These are phyloP conservation scores for Acarospora socialis DNA, from an alignment of 2,329 filamentous ascomycete species.

Conservation along the genomic window DNA sequence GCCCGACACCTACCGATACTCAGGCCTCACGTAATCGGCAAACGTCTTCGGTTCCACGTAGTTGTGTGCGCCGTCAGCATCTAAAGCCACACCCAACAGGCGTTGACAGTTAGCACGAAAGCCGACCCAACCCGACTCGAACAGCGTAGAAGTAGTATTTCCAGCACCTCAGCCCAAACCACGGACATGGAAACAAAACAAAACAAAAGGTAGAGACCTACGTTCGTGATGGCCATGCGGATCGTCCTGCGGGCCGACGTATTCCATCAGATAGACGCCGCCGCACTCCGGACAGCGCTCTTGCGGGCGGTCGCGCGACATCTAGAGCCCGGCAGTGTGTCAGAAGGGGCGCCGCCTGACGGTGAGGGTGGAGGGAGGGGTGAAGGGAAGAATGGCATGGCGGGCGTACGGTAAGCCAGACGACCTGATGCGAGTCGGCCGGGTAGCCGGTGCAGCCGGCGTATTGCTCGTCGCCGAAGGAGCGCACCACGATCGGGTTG, in stretches of 20 bases:
- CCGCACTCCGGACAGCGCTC: constrained; percentile 97
- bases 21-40: constrained; percentile 85
- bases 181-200: too few relatives aligned
- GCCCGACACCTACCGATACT: constrained; percentile 55
- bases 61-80: constrained; percentile 36
- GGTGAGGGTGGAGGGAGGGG: neutral
- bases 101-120: constrained; percentile 19
- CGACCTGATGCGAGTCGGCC: constrained; percentile 77
- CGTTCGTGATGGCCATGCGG: constrained; percentile 38
- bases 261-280: constrained; percentile 95
- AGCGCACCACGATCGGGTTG: constrained; percentile 79
- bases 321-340: constrained; percentile 32
- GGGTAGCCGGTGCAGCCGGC: constrained; percentile 90
- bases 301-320: constrained; percentile 76
- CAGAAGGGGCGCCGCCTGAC: neutral
- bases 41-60: constrained; percentile 87
- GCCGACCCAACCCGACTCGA: too few relatives aligned
- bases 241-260: constrained; percentile 71
- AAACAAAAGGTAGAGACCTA: too few relatives aligned
- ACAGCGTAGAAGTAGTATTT: too few relatives aligned
- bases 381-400: constrained; percentile 1
- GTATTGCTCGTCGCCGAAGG: constrained; percentile 91
- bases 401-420: constrained; percentile 70
- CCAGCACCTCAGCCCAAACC: too few relatives aligned
- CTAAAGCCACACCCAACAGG: constrained; percentile 14